Base-by-base conservation (phyloP, 257 asterid genomes). In the Coffea canephora region DNA sequence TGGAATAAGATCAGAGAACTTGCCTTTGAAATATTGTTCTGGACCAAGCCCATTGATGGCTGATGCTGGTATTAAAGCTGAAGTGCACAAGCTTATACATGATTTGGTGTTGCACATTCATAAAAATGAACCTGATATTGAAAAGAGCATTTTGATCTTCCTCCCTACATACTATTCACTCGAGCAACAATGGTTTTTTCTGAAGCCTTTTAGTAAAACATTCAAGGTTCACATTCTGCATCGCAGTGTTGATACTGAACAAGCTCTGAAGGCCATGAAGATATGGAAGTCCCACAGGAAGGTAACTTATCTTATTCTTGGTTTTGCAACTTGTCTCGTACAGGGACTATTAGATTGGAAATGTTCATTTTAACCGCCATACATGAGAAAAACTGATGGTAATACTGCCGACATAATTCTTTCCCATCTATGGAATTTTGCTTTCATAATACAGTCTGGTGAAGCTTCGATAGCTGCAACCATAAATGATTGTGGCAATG, bases 201-300 rank as follows among this genome's bases (percentile, higher is more conserved):
- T 95, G 89, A 91, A 89, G 89, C 94, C 89, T 78, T 92, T 95
- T 73, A 75, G 85, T 21, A 77, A 76, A 76, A 78, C 77, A 69
- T 95, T 95, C 88, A 94, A 88, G 86, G 96, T 95, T 87, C 97
- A 92, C 92, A 92, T 95, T 82, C 86, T 95, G 85, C 99, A 95
- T 86, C 81, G 98, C 50, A 89, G 98, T 86, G 83, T 95, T 80
- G 96, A 90, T 86, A 93, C 91, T 66, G 93, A 89, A 75, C 97
- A 90, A 83, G 99, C 99, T 16, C 93, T 95, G 62, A 89, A 86
- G 78, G 89, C 99, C 16, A 93, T 95, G 98, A 89, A 75, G 82
- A 93, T 95, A 84, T 95, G 89, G 83, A 90, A 89, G 82, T 89
- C 97, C 49, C 98, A 90, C 70, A 94, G 98, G 23, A 95, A 93